Evolutionary conservation across 352 stramenopile species (phyloP).

Genomic region (Phytophthora tubulina): DNA sequence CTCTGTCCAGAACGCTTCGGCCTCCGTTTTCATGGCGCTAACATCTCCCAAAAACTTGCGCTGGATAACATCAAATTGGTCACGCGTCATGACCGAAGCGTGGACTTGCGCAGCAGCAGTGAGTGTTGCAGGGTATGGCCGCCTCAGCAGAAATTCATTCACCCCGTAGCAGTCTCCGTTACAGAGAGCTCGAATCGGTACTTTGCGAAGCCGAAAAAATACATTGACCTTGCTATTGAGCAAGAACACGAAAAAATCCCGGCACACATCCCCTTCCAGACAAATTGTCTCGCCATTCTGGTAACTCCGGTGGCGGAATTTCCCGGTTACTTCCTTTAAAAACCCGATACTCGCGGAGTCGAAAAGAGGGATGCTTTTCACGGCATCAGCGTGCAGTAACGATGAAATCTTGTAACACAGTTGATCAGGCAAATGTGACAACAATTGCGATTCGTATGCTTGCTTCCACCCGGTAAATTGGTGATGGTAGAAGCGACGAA

Average conservation of each 20-base stretch:
- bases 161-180: slow-evolving; percentile 68
- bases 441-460: slow-evolving; percentile 64
- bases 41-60: slow-evolving; percentile 73
- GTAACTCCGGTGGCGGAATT: slow-evolving; percentile 69
- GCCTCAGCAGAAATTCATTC: slow-evolving; percentile 65
- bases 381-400: slow-evolving; percentile 65
- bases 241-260: slow-evolving; percentile 77
- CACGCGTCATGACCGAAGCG: slow-evolving; percentile 57
- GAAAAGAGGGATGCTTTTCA: slow-evolving; percentile 69
- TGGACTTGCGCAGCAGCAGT: slow-evolving; percentile 58
- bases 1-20: slow-evolving; percentile 42
- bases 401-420: slow-evolving; percentile 77
- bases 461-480: slow-evolving; percentile 75
- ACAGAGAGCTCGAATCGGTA: slow-evolving; percentile 50
- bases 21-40: slow-evolving; percentile 51
- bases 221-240: slow-evolving; percentile 56
- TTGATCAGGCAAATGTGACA: slow-evolving; percentile 68
- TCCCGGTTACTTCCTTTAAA: slow-evolving; percentile 68
- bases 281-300: slow-evolving; percentile 71
- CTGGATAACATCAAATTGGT: slow-evolving; percentile 72
- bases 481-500: slow-evolving; percentile 72
- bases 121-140: slow-evolving; percentile 52
- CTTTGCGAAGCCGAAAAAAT: slow-evolving; percentile 45
- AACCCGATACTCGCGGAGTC: slow-evolving; percentile 56
- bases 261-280: slow-evolving; percentile 64